Evolutionary conservation across 75 land plant genomes (phyloP).

Genomic region (Cunninghamia lanceolata): DNA sequence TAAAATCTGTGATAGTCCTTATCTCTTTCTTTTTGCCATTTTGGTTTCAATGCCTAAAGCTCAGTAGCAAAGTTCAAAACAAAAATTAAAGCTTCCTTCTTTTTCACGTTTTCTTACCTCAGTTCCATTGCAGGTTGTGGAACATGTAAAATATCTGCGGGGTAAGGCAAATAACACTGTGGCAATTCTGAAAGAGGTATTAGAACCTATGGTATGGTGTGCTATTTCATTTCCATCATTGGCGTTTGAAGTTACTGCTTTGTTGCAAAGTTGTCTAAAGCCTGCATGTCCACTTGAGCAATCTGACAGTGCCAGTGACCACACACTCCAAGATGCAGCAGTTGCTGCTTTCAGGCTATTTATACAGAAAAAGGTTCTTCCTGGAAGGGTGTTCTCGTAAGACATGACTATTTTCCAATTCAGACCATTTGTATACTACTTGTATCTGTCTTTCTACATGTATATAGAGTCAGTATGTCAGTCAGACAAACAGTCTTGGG

Average conservation of each 20-base stretch:
- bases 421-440: not conserved
- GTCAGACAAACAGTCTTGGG: not conserved
- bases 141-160: constrained; percentile 25
- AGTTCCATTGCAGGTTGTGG: constrained; percentile 19
- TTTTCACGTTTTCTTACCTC: not conserved
- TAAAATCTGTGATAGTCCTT: not conserved
- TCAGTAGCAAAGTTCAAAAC: not conserved
- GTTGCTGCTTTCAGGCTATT: constrained; percentile 36
- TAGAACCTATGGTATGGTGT: constrained; percentile 23
- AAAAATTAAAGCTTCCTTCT: not conserved
- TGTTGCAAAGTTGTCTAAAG: constrained; percentile 33
- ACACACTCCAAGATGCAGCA: constrained; percentile 23
- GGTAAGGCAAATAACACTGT: constrained; percentile 20
- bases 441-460: not conserved
- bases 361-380: constrained; percentile 27
- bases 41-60: not conserved
- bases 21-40: too few species aligned
- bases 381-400: constrained; percentile 15
- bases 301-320: constrained; percentile 19
- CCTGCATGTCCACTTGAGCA: constrained; percentile 14
- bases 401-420: not conserved
- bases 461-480: not conserved
- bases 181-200: constrained; percentile 18
- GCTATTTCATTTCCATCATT: constrained; percentile 31
- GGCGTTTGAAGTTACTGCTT: constrained; percentile 21